phyloP scores from a whole-genome alignment of 192 early-diverging fungal genomes.

The Backusella luteola region DNA sequence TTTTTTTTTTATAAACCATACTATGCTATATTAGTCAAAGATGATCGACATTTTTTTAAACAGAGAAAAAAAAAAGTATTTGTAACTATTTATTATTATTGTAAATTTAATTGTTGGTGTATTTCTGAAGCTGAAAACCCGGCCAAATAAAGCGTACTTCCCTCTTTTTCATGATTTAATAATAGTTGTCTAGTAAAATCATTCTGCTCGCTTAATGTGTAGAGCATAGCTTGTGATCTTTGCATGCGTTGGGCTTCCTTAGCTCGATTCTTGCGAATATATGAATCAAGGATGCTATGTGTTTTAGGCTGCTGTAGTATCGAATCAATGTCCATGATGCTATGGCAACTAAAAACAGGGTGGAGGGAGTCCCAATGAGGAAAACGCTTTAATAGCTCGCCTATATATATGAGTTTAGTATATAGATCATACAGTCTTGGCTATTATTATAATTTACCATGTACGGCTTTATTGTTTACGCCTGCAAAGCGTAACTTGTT shows the following conservation, averaged over 20 bases:
- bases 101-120: constrained; percentile 5
- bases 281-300: constrained; percentile 1
- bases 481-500: background rate
- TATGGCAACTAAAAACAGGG: background rate
- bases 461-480: background rate
- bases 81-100: constrained; percentile 2
- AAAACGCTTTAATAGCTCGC: constrained; percentile 11
- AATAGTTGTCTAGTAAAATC: background rate
- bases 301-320: constrained; percentile 3
- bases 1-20: background rate
- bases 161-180: background rate
- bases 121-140: constrained; percentile 1
- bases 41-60: background rate
- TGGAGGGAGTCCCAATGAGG: constrained; percentile 5
- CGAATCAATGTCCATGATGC: background rate
- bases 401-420: background rate
- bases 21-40: constrained; percentile 4
- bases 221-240: constrained; percentile 23
- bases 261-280: constrained; percentile 10
- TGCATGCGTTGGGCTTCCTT: constrained; percentile 26
- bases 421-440: background rate
- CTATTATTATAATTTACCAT: background rate
- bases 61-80: background rate
- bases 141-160: background rate
- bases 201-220: constrained; percentile 15